These are phyloP conservation scores for Fusarium heterosporum DNA, from an alignment of 2,329 filamentous ascomycete genomes.

Conservation along the genomic window DNA sequence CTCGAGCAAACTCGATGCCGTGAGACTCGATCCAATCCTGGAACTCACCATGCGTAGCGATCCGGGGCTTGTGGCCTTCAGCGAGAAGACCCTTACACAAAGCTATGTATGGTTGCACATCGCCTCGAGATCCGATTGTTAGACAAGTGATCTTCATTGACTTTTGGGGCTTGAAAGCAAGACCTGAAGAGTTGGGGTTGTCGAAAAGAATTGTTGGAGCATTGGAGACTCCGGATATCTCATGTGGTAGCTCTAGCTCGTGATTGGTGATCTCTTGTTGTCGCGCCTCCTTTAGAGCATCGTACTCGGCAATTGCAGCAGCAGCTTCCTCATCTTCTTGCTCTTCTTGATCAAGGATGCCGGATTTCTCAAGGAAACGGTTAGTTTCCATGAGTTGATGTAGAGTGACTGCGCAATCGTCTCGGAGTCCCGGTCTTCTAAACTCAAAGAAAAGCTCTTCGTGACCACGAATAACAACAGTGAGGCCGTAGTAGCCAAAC, in stretches of 20 bases:
- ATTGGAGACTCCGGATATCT: constrained; percentile 62
- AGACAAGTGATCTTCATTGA: constrained; percentile 89
- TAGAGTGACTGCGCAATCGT: constrained; percentile 88
- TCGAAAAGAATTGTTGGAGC: constrained; percentile 87
- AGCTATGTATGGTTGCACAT: constrained; percentile 98
- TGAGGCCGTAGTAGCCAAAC: constrained; percentile 89
- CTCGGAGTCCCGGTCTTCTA: constrained; percentile 77
- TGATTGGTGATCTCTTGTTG: constrained; percentile 63
- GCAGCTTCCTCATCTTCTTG: constrained; percentile 78
- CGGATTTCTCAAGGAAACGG: constrained; percentile 77
- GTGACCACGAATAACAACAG: constrained; percentile 91
- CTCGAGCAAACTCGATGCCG: constrained; percentile 89
- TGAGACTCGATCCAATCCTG: constrained; percentile 89
- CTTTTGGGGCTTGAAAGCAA: constrained; percentile 88
- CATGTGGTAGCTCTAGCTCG: constrained; percentile 62
- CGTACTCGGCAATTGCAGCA: constrained; percentile 81
- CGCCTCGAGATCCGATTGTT: constrained; percentile 94
- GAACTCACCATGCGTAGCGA: constrained; percentile 94
- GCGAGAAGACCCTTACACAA: constrained; percentile 89
- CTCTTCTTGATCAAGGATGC: constrained; percentile 74
- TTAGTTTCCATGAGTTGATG: constrained; percentile 80
- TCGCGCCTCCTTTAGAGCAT: constrained; percentile 81
- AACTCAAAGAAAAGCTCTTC: constrained; percentile 99
- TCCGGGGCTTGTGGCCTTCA: constrained; percentile 87
- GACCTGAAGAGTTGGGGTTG: constrained; percentile 85